Evolutionary conservation across 2,329 filamentous ascomycete species (phyloP).

Genomic region (Trichoderma simmonsii): DNA sequence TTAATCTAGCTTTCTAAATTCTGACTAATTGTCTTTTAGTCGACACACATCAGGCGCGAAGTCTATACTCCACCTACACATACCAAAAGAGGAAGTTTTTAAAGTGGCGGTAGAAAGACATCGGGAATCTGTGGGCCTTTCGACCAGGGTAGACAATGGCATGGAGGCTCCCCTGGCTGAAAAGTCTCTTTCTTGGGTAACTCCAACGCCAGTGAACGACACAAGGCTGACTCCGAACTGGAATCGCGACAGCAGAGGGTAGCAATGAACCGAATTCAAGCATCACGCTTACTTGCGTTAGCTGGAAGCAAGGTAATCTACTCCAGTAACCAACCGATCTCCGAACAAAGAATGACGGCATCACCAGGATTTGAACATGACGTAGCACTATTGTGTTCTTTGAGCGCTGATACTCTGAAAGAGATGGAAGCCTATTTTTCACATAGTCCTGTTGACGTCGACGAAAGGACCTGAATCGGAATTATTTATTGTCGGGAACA

Average conservation of each 20-base stretch:
- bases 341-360: neutral
- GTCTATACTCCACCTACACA: neutral
- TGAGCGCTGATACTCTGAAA: neutral
- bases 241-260: neutral
- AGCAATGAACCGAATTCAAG: neutral
- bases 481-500: neutral
- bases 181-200: neutral
- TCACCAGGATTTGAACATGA: neutral
- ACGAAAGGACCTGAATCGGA: neutral
- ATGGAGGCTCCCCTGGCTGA: neutral
- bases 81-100: neutral
- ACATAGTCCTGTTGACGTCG: accelerated
- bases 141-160: neutral
- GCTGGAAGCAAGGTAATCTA: neutral
- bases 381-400: neutral
- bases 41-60: neutral
- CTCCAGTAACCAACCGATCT: neutral
- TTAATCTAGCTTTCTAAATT: neutral
- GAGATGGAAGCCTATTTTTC: neutral
- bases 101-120: neutral
- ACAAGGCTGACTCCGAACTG: neutral
- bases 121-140: neutral
- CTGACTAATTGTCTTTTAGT: neutral
- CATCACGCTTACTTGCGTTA: accelerated
- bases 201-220: neutral